A percentile compares a stretch with the other conserved stretches of the same genome.
phyloP scores from a whole-genome alignment of 345 rosid genomes.

The Eucalyptus viminalis region DNA sequence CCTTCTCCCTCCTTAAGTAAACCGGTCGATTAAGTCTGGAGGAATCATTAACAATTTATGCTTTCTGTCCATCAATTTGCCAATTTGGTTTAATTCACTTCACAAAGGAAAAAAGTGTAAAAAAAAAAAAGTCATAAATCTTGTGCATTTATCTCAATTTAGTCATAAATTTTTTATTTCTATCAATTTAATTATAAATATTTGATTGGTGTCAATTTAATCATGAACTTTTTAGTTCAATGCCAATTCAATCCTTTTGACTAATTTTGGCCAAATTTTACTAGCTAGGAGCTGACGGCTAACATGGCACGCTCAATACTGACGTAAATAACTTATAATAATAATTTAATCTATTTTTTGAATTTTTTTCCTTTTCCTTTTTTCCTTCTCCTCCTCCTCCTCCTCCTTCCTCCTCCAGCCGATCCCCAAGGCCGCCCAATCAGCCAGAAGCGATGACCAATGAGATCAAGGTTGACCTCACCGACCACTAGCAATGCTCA shows the following conservation, averaged over 20 bases:
- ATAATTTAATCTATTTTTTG: too few relatives aligned
- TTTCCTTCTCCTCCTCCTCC: too few relatives aligned
- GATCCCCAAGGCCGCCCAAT: rapidly evolving
- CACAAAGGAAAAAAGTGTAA: too few relatives aligned
- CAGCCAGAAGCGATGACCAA: rapidly evolving
- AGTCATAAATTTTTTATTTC: rapidly evolving
- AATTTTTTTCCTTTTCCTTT: rapidly evolving
- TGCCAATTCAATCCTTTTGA: rapidly evolving
- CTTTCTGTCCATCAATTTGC: not conserved
- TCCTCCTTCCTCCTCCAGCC: rapidly evolving
- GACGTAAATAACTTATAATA: rapidly evolving
- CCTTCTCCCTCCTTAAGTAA: not conserved
- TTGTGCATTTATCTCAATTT: too few relatives aligned
- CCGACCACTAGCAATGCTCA: rapidly evolving
- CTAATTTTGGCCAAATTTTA: rapidly evolving
- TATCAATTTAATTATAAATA: too few relatives aligned
- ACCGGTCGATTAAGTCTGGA: not conserved
- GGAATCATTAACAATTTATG: not conserved
- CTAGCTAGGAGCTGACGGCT: rapidly evolving
- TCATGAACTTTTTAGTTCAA: rapidly evolving
- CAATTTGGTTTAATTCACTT: too few relatives aligned
- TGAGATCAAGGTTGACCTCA: too few relatives aligned
- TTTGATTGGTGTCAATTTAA: rapidly evolving
- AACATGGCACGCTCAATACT: rapidly evolving
- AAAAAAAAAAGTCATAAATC: too few relatives aligned